Conservation (phyloP, 2,329 filamentous ascomycete species). For the Penicillium sp. region DNA sequence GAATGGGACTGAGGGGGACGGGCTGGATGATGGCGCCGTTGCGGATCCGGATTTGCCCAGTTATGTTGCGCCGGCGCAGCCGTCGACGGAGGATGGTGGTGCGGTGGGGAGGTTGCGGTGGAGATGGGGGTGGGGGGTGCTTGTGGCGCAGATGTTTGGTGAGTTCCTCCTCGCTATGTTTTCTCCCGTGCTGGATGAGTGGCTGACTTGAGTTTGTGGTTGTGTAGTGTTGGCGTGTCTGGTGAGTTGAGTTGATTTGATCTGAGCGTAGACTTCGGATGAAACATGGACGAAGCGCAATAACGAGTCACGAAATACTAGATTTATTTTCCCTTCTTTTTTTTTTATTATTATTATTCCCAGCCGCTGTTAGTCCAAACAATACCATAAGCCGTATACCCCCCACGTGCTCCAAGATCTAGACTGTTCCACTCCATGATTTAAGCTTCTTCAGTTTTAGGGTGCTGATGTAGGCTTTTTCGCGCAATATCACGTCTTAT, state of each 20-base stretch:
- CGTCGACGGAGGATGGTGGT: background rate
- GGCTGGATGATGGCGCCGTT: constrained; percentile 13
- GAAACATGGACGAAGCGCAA: too few relatives aligned
- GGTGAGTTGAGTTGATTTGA: background rate
- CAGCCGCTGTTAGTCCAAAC: too few relatives aligned
- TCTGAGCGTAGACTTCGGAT: too few relatives aligned
- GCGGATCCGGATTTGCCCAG: constrained; percentile 8
- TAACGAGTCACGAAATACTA: too few relatives aligned
- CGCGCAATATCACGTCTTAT: too few relatives aligned
- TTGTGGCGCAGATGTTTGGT: background rate
- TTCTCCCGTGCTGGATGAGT: background rate
- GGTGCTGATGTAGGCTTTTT: too few relatives aligned
- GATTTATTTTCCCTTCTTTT: too few relatives aligned
- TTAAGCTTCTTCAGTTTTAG: too few relatives aligned
- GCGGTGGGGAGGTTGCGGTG: background rate
- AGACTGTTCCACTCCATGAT: too few relatives aligned
- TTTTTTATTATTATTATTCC: too few relatives aligned
- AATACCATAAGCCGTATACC: too few relatives aligned
- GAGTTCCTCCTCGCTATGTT: background rate
- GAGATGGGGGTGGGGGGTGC: background rate
- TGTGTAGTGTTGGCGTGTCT: background rate
- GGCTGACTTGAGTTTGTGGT: background rate
- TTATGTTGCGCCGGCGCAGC: constrained; percentile 13
- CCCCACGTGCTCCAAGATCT: too few relatives aligned
- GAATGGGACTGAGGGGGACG: background rate